A percentile compares a stretch with the other conserved stretches of the same genome.
These are phyloP conservation scores for Tulasnella sp. DNA, from an alignment of 768 basidiomycete genomes.

Conservation along the genomic window DNA sequence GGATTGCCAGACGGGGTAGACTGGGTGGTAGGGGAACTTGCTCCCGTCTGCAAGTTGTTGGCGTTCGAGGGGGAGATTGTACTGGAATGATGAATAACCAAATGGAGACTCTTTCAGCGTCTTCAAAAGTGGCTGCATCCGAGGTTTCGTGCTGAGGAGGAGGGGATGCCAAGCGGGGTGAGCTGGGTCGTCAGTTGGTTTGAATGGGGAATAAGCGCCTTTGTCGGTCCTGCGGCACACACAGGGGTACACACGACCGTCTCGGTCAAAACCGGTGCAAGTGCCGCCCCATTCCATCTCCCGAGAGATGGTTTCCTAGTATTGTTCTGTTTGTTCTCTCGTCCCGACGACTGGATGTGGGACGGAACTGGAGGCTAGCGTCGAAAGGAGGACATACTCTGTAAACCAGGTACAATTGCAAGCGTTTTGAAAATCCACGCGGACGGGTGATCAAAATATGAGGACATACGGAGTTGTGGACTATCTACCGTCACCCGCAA, in stretches of 20 bases:
- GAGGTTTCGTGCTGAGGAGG: slow-evolving; percentile 58
- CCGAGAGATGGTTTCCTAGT: slow-evolving; percentile 68
- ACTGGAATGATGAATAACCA: slow-evolving; percentile 78
- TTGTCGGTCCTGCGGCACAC: slow-evolving; percentile 24
- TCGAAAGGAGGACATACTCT: slow-evolving; percentile 89
- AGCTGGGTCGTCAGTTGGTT: slow-evolving; percentile 21
- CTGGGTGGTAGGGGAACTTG: slow-evolving; percentile 16
- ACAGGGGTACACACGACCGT: slow-evolving; percentile 33
- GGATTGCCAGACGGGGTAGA: too few species aligned
- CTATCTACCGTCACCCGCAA: slow-evolving; percentile 79
- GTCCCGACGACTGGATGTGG: slow-evolving; percentile 61
- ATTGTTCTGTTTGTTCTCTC: slow-evolving; percentile 56
- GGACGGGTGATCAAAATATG: background rate
- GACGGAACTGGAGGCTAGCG: slow-evolving; percentile 67
- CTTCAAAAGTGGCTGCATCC: slow-evolving; percentile 51
- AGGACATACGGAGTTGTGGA: slow-evolving; percentile 86
- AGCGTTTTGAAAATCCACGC: too few species aligned
- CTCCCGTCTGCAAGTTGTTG: slow-evolving; percentile 16
- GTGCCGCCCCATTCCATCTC: slow-evolving; percentile 76
- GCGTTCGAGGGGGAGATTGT: slow-evolving; percentile 25
- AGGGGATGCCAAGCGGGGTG: slow-evolving; percentile 27
- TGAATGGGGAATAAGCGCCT: background rate
- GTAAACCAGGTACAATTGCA: slow-evolving; percentile 58
- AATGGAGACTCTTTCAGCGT: slow-evolving; percentile 67
- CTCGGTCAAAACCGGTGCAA: slow-evolving; percentile 61